Conservation (phyloP, 2,329 filamentous ascomycete genomes). For the Microdochium nivale region DNA sequence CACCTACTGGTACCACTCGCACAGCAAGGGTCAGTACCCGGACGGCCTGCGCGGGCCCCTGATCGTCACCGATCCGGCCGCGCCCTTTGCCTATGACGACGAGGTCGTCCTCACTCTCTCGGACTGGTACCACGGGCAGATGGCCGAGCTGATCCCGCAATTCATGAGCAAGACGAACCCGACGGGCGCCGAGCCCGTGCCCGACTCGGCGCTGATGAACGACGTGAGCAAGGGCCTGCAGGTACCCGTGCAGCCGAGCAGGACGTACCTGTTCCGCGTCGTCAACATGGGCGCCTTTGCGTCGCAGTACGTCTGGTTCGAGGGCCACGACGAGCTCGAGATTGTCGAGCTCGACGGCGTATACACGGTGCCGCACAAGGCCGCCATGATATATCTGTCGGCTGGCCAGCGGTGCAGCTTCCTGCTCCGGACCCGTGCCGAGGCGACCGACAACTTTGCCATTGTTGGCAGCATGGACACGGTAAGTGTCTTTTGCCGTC, state of each 20-base stretch:
- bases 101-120: conserved; percentile 57
- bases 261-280: conserved; percentile 65
- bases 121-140: conserved; percentile 57
- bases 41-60: conserved; percentile 59
- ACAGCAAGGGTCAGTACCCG: conserved; percentile 59
- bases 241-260: conserved; percentile 53
- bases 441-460: conserved; percentile 54
- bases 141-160: conserved; percentile 32
- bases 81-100: conserved; percentile 54
- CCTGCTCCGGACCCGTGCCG: conserved; percentile 54
- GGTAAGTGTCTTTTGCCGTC: conserved; percentile 31
- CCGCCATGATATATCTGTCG: conserved; percentile 56
- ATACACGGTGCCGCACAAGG: conserved; percentile 52
- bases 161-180: conserved; percentile 48
- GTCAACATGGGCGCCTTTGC: conserved; percentile 68
- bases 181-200: conserved; percentile 55
- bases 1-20: conserved; percentile 75
- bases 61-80: conserved; percentile 53
- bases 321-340: conserved; percentile 58
- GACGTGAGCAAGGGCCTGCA: conserved; percentile 50
- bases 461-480: conserved; percentile 64
- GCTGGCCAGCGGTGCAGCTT: conserved; percentile 60
- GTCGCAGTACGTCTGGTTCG: conserved; percentile 58
- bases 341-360: conserved; percentile 63
- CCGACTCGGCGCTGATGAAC: conserved; percentile 61